phyloP scores from a whole-genome alignment of 1,284 basidiomycete species.

The Trametes sp. region DNA sequence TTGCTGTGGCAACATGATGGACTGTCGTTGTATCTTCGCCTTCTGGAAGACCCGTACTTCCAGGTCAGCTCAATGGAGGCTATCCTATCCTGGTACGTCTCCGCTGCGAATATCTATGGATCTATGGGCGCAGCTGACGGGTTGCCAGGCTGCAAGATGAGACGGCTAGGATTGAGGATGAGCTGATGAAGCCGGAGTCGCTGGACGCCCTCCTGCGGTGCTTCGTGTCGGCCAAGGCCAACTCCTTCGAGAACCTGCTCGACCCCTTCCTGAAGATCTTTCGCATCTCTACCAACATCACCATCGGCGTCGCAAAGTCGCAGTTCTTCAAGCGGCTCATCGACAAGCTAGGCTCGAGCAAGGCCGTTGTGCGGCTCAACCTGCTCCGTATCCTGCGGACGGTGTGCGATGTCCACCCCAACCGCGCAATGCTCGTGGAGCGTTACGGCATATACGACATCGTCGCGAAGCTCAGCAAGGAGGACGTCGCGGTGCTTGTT shows the following conservation, averaged over 20 bases:
- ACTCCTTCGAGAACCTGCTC: constrained; percentile 94
- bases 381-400: constrained; percentile 86
- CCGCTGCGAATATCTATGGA: not conserved
- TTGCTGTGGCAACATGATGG: constrained; percentile 91
- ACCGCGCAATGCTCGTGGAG: constrained; percentile 82
- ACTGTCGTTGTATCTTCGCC: constrained; percentile 80
- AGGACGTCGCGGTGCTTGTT: constrained; percentile 91
- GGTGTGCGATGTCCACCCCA: constrained; percentile 89
- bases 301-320: constrained; percentile 81
- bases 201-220: constrained; percentile 81
- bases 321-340: constrained; percentile 89
- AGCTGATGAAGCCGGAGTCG: constrained; percentile 74
- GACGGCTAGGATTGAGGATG: constrained; percentile 91
- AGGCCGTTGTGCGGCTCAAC: constrained; percentile 91
- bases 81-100: constrained; percentile 83
- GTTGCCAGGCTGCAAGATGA: constrained; percentile 88
- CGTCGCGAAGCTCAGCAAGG: constrained; percentile 79
- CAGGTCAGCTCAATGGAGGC: constrained; percentile 93
- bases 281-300: constrained; percentile 79
- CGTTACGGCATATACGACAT: constrained; percentile 81
- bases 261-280: constrained; percentile 93
- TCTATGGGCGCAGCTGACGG: constrained; percentile 1
- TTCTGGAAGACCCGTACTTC: constrained; percentile 95
- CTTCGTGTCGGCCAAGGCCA: constrained; percentile 89
- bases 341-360: constrained; percentile 82